Conservation (phyloP, 163 green algal genomes). For the Chlamydomonas reinhardtii region DNA sequence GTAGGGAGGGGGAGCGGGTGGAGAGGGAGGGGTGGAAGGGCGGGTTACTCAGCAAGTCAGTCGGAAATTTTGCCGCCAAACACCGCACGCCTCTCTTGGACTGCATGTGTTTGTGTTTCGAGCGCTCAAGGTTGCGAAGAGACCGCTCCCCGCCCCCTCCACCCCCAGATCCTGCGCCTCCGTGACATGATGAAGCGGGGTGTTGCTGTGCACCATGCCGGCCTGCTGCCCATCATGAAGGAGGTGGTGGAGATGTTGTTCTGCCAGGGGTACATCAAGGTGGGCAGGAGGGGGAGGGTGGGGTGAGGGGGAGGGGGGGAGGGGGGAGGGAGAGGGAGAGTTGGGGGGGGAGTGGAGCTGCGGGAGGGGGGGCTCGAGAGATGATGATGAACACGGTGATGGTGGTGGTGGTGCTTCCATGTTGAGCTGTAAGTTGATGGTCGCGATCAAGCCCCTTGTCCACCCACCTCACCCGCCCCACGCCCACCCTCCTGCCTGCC, state of each 20-base stretch:
- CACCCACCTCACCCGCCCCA: background rate
- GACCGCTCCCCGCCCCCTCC: too few species aligned
- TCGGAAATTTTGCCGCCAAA: too few species aligned
- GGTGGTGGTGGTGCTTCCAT: too few species aligned
- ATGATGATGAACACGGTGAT: too few species aligned
- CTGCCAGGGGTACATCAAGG: conserved; percentile 93
- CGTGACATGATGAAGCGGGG: conserved; percentile 90
- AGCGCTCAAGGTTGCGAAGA: too few species aligned
- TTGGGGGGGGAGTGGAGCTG: background rate
- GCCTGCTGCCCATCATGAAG: conserved; percentile 97
- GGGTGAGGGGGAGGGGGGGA: background rate
- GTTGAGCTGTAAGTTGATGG: too few species aligned
- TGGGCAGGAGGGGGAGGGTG: conserved; percentile 20
- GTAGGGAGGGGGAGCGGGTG: too few species aligned
- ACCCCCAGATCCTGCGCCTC: conserved; percentile 85
- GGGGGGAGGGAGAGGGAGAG: too few species aligned
- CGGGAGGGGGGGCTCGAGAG: background rate
- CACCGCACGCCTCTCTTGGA: too few species aligned
- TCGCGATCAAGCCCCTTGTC: too few species aligned
- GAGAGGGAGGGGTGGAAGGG: background rate
- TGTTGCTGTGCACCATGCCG: conserved; percentile 95
- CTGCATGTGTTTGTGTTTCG: too few species aligned
- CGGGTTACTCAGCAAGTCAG: too few species aligned
- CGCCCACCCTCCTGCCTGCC: background rate
- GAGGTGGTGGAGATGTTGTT: conserved; percentile 99